Conservation (phyloP, 805 yeast species). For the Pichia scutulata region DNA sequence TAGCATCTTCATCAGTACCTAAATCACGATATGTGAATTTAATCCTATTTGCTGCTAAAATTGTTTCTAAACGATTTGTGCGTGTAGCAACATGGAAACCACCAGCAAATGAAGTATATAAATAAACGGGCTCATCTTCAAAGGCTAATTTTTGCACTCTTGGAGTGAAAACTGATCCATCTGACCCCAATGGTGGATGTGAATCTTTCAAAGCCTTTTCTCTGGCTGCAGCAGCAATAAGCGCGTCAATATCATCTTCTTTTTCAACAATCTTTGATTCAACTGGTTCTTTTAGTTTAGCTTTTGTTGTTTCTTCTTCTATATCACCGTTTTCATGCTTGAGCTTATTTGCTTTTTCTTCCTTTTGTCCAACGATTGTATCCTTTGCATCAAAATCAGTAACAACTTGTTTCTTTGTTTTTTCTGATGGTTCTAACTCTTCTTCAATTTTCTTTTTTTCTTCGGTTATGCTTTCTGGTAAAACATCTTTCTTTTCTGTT, state of each 20-base stretch:
- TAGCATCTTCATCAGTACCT: conserved; percentile 83
- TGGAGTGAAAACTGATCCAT: conserved; percentile 28
- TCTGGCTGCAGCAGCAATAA: conserved; percentile 22
- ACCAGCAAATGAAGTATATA: conserved; percentile 83
- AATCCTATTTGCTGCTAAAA: conserved; percentile 66
- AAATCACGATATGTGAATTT: conserved; percentile 64
- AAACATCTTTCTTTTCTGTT: too few species aligned
- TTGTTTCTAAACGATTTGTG: conserved; percentile 68
- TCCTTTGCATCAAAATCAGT: too few species aligned
- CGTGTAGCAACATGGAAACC: conserved; percentile 73
- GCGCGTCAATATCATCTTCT: conserved; percentile 19
- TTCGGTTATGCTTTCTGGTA: too few species aligned
- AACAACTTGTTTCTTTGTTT: too few species aligned
- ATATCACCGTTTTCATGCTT: too few species aligned
- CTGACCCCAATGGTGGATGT: conserved; percentile 1
- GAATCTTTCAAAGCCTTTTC: conserved; percentile 16
- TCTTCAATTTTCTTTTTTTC: background rate
- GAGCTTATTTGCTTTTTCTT: too few species aligned
- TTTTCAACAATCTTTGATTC: conserved; percentile 1
- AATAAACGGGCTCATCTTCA: conserved; percentile 56
- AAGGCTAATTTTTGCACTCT: conserved; percentile 27
- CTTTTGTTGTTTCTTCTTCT: background rate
- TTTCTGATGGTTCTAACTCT: too few species aligned
- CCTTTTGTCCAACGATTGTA: too few species aligned
- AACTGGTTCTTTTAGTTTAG: too few species aligned